A percentile compares a stretch with the other conserved stretches of the same genome.
phyloP scores from a whole-genome alignment of 768 basidiomycete genomes.

The Strobilomyces confusus region DNA sequence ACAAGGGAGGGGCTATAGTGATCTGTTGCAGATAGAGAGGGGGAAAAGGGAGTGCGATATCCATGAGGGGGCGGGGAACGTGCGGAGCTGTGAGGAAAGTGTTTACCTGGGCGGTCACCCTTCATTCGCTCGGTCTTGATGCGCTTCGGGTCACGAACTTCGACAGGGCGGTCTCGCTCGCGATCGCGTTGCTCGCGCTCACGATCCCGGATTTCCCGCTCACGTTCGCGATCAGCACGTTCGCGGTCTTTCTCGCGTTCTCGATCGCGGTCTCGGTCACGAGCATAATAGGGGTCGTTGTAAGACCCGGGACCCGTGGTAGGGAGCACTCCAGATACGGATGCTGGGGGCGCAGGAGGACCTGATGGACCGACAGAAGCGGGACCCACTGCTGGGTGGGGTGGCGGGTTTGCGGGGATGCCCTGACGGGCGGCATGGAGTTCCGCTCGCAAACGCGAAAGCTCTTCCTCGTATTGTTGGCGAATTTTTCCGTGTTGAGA shows the following conservation, averaged over 20 bases:
- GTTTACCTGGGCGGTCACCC: conserved; percentile 41
- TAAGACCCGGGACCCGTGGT: conserved; percentile 31
- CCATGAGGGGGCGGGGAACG: conserved; percentile 34
- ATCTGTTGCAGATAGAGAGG: conserved; percentile 26
- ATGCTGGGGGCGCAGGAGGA: conserved; percentile 30
- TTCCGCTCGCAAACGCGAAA: conserved; percentile 67
- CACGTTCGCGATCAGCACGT: conserved; percentile 35
- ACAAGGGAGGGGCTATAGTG: conserved; percentile 35
- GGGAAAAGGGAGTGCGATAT: conserved; percentile 24
- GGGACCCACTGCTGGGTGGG: conserved; percentile 33
- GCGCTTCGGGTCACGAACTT: conserved; percentile 55
- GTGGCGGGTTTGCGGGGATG: conserved; percentile 31
- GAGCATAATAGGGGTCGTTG: conserved; percentile 36
- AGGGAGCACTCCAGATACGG: conserved; percentile 29
- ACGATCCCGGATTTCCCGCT: conserved; percentile 35
- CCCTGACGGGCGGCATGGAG: conserved; percentile 50
- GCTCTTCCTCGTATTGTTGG: conserved; percentile 83
- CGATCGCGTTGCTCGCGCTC: conserved; percentile 39
- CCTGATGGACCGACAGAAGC: conserved; percentile 33
- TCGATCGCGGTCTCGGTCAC: conserved; percentile 40
- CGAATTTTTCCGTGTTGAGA: conserved; percentile 81
- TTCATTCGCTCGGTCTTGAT: conserved; percentile 53
- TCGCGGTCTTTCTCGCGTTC: conserved; percentile 42
- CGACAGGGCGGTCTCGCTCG: conserved; percentile 45
- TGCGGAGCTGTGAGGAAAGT: conserved; percentile 18